Evolutionary conservation across 495 filamentous ascomycete genomes (phyloP).

Genomic region (Tuber indicum): DNA sequence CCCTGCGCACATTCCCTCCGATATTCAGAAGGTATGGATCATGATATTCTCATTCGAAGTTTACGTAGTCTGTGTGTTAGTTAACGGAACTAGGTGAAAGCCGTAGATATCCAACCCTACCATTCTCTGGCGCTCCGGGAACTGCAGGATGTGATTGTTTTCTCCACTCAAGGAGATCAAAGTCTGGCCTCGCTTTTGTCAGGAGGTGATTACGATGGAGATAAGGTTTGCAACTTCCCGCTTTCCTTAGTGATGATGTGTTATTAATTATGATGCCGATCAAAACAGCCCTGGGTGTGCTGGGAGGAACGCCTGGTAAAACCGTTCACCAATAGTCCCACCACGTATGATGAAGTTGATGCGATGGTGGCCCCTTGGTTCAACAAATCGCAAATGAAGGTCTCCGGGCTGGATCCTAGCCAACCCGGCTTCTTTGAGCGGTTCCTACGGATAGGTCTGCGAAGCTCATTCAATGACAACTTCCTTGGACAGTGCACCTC

Average conservation of each 20-base stretch:
- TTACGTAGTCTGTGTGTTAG: background rate
- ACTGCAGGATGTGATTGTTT: constrained; percentile 83
- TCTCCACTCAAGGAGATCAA: constrained; percentile 61
- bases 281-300: constrained; percentile 61
- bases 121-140: constrained; percentile 54
- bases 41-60: constrained; percentile 30
- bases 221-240: constrained; percentile 49
- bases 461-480: constrained; percentile 49
- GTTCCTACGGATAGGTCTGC: constrained; percentile 30
- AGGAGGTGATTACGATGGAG: constrained; percentile 93
- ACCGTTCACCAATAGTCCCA: constrained; percentile 62
- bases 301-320: constrained; percentile 74
- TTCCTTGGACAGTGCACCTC: constrained; percentile 69
- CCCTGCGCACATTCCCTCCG: constrained; percentile 71
- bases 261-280: background rate
- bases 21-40: constrained; percentile 65
- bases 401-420: constrained; percentile 48
- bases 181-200: constrained; percentile 76
- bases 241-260: background rate
- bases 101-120: constrained; percentile 50
- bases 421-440: constrained; percentile 57
- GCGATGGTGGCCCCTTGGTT: constrained; percentile 53
- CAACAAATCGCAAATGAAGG: constrained; percentile 45
- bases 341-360: constrained; percentile 50
- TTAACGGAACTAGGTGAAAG: constrained; percentile 44